These are phyloP conservation scores for Grosmannia huntii DNA, from an alignment of 2,329 filamentous ascomycete species.

Conservation along the genomic window DNA sequence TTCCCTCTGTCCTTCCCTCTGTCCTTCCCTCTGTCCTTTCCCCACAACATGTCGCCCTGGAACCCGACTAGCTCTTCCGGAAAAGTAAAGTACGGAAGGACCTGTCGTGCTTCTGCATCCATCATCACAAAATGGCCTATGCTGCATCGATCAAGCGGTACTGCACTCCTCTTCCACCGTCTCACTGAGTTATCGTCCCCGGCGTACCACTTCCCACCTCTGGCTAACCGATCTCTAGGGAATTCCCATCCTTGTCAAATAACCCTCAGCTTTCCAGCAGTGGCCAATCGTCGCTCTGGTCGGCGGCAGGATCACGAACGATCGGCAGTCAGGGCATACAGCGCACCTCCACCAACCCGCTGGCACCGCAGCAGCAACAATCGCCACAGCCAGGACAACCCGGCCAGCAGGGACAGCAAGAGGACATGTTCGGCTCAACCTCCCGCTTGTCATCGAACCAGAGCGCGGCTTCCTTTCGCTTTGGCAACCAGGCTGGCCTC, in stretches of 20 bases:
- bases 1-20: not conserved
- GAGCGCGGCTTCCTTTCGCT: conserved; percentile 37
- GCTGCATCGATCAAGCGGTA: not conserved
- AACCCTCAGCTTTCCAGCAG: conserved; percentile 40
- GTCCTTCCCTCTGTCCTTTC: not conserved
- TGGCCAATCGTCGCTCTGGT: conserved; percentile 41
- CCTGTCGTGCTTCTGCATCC: too few relatives aligned
- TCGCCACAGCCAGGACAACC: not conserved
- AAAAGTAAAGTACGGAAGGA: too few relatives aligned
- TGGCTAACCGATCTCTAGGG: conserved; percentile 28
- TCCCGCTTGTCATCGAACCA: conserved; percentile 22
- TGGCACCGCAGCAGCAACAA: conserved; percentile 22
- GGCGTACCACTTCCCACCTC: not conserved
- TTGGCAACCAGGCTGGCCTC: conserved; percentile 33
- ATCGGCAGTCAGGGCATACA: conserved; percentile 33
- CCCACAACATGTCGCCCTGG: too few relatives aligned
- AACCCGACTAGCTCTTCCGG: too few relatives aligned
- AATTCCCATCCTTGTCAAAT: conserved; percentile 54
- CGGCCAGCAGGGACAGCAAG: conserved; percentile 35
- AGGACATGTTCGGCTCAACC: conserved; percentile 27
- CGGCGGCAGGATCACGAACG: conserved; percentile 33
- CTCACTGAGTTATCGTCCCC: not conserved
- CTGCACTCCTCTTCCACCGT: not conserved
- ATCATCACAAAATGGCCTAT: not conserved
- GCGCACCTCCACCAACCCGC: conserved; percentile 37